Evolutionary conservation across 2,329 filamentous ascomycete species (phyloP), one percentile per base, ranked within the genome.

Genomic region (Lecanicillium sp.): DNA sequence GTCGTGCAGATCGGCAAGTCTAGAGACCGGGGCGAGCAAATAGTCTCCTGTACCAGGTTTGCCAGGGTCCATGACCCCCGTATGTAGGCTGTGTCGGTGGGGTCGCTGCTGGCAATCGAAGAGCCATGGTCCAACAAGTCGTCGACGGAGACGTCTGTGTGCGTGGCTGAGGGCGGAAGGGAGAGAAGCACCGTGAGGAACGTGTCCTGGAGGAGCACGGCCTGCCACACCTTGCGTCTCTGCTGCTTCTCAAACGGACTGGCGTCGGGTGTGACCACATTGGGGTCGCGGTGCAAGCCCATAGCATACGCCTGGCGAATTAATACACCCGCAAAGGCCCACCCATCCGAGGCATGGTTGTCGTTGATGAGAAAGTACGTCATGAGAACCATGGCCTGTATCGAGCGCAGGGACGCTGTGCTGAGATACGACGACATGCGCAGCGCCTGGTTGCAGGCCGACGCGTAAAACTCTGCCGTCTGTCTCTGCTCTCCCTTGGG

Each of bases 281-380:
- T 84, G 1, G 85, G 85, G 51, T 89, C 84, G 13, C 85, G 77
- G 55, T 90, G 84, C 11, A 90, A 59, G 1, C 85, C 83, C 79
- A 90, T 84, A 17, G 85, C 85, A 50, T 88, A 89, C 0, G 84
- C 78, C 58, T 90, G 85, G 18, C 84, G 72, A 46, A 87, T 79
- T 17, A 87, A 59, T 18, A 90, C 81, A 5, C 85, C 85, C 0
- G 81, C 82, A 65, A 88, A 90, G 0, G 84, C 81, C 79, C 84
- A 90, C 2, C 84, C 85, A 54, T 90, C 85, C 0, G 81, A 85
- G 4, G 84, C 84, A 50, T 89, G 84, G 50, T 88, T 88, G 57
- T 90, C 84, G 51, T 90, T 90, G 65, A 89, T 88, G 27, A 90
- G 67, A 49, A 90, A 90, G 54, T 89, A 89, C 0, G 79, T 80